Percentiles rank a stretch among this genome's conserved stretches.
Conservation (phyloP, 305 asterid genomes). For the Galium porrigens region DNA sequence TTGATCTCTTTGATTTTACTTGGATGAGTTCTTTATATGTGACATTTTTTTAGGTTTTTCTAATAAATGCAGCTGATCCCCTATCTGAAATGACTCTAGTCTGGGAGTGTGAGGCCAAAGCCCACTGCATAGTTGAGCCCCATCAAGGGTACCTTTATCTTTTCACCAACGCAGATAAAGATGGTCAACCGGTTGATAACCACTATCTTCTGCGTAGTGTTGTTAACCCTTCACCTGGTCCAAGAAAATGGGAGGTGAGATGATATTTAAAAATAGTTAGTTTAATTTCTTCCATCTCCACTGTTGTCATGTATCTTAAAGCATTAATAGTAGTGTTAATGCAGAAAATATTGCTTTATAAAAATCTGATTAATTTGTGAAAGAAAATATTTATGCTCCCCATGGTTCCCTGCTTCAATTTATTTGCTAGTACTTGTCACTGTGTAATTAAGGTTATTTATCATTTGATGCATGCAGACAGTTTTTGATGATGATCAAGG, state of each 20-base stretch:
- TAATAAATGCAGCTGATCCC: slow-evolving; percentile 87
- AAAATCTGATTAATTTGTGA: background rate
- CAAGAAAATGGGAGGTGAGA: slow-evolving; percentile 77
- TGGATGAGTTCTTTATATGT: slow-evolving; percentile 22
- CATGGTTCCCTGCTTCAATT: background rate
- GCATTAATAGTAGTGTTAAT: background rate
- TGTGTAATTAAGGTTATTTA: background rate
- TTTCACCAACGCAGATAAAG: slow-evolving; percentile 58
- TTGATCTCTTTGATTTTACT: slow-evolving; percentile 11
- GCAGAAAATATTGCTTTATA: background rate
- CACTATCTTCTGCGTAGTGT: slow-evolving; percentile 63
- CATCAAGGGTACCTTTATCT: slow-evolving; percentile 84
- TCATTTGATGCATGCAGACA: slow-evolving; percentile 34
- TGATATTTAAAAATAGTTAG: background rate
- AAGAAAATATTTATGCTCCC: background rate
- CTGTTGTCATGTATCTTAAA: background rate
- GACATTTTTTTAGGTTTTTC: slow-evolving; percentile 62
- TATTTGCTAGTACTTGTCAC: background rate
- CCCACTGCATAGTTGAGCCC: slow-evolving; percentile 80
- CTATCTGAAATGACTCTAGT: slow-evolving; percentile 59
- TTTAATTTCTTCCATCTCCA: background rate
- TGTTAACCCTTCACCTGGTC: slow-evolving; percentile 27
- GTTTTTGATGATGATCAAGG: slow-evolving; percentile 44
- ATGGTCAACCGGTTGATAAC: slow-evolving; percentile 50
- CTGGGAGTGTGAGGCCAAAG: slow-evolving; percentile 66